Base-by-base conservation (phyloP, 305 asterid genomes). In the Fraxinus xanthoxyloides region DNA sequence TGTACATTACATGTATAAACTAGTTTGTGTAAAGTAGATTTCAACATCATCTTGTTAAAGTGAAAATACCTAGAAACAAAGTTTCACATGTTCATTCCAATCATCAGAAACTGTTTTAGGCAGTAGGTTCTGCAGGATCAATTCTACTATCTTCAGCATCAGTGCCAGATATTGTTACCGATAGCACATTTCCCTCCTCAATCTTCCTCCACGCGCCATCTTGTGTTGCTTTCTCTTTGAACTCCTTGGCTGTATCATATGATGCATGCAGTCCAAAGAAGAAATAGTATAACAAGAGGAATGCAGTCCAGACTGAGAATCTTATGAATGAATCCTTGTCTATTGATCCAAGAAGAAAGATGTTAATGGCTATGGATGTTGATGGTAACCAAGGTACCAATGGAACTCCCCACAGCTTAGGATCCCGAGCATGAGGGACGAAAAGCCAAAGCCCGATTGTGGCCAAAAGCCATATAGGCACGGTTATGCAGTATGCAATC, bases 321-420 rank as follows among this genome's bases (percentile, higher is more conserved):
- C 97, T 88, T 2, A 80, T 3, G 80, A 88, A 92, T 7, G 97
- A 90, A 0, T 74, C 80, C 80, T 35, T 85, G 70, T 92, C 89
- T 2, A 93, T 91, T 15, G 97, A 92, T 5, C 95, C 93, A 9
- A 93, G 89, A n/a, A 93, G 87, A 76, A 92, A 93, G 4, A 93
- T 85, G 79, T 92, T 93, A 7, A 91, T 87, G 3, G 92, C 93
- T 21, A 93, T 90, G 15, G 96, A 90, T 2, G 87, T 89, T 2
- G 94, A 90, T 6, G 97, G 97, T 73, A 93, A 36, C 97, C 96
- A 92, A 2, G 97, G 97, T 79, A 92, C 96, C 81, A 93, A 28
- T 17, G 97, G 97, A 35, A 91, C 94, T 0, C 96, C 95, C 97
- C 96, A 92, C 2, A 88, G 76, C 88, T 85, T 84, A 4, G 96